Percentiles rank a stretch among this genome's conserved stretches.
Conservation (phyloP, 2,329 filamentous ascomycete species). For the Teratosphaeria destructans region DNA sequence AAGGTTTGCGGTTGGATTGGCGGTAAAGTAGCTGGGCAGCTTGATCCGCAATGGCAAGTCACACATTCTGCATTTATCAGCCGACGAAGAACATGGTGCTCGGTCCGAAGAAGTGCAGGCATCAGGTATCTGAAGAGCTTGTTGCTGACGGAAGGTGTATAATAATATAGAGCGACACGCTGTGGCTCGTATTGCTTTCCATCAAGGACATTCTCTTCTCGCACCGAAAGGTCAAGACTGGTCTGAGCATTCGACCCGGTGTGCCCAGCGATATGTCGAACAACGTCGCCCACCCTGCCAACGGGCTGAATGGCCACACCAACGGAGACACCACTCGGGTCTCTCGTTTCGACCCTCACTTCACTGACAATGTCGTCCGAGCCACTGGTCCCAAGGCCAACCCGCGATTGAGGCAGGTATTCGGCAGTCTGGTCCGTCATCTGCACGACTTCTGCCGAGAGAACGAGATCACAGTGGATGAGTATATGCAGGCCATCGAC, state of each 20-base stretch:
- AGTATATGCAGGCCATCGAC: constrained; percentile 47
- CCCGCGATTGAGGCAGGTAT: constrained; percentile 28
- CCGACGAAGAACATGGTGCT: neutral
- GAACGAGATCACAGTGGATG: constrained; percentile 47
- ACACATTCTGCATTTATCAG: neutral
- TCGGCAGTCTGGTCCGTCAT: constrained; percentile 43
- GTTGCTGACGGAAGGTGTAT: neutral
- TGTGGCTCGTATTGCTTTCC: constrained; percentile 9
- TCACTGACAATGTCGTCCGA: constrained; percentile 27
- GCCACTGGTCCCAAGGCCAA: constrained; percentile 27
- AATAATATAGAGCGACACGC: constrained; percentile 9
- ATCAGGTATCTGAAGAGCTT: neutral
- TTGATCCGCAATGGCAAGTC: neutral
- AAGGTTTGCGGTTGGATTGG: neutral
- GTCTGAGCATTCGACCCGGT: constrained; percentile 8
- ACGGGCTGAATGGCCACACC: neutral
- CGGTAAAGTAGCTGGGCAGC: neutral
- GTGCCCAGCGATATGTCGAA: neutral
- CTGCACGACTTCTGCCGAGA: constrained; percentile 51
- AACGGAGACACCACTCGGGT: neutral
- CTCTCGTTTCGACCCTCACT: constrained; percentile 20
- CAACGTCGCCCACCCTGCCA: neutral
- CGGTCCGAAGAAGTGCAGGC: neutral
- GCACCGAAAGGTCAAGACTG: constrained; percentile 6
- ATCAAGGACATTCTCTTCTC: constrained; percentile 16